phyloP scores from a whole-genome alignment of 2,329 filamentous ascomycete genomes.

The Trichoderma polysporum region DNA sequence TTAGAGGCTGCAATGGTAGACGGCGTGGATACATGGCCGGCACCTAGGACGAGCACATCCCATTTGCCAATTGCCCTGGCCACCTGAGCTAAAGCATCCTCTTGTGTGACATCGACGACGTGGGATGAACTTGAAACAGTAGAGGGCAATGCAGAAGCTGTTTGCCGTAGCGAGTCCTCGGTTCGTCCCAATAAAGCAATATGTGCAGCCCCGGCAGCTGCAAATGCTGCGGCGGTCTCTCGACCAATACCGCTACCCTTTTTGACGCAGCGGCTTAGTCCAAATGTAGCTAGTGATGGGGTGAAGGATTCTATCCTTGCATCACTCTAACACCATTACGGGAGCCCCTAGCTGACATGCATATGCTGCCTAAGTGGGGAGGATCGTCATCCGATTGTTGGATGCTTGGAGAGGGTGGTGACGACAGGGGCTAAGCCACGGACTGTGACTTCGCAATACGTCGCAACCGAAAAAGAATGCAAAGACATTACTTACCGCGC shows the following conservation, averaged over 20 bases:
- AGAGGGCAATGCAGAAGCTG: slow-evolving; percentile 2
- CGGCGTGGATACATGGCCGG: slow-evolving; percentile 23
- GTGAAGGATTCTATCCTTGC: background rate
- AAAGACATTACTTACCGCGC: background rate
- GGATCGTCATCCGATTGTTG: background rate
- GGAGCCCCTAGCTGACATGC: background rate
- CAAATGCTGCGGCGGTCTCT: slow-evolving; percentile 16
- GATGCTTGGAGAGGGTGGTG: background rate
- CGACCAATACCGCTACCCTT: slow-evolving; percentile 15
- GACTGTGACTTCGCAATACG: too few relatives aligned
- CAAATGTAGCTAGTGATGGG: background rate
- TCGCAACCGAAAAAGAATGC: background rate
- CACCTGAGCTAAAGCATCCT: slow-evolving; percentile 13
- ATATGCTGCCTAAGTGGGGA: background rate
- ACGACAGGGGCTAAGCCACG: background rate
- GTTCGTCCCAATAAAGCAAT: slow-evolving; percentile 11
- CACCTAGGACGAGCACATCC: slow-evolving; percentile 24
- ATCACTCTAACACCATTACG: background rate
- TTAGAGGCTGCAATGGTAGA: slow-evolving; percentile 22
- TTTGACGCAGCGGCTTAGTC: background rate
- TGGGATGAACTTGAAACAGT: background rate
- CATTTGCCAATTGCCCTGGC: slow-evolving; percentile 23
- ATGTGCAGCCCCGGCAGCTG: slow-evolving; percentile 11
- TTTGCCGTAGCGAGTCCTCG: background rate
- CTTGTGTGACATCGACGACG: slow-evolving; percentile 7